Percentiles rank a stretch among this genome's conserved stretches.
Evolutionary conservation across 2,329 filamentous ascomycete genomes (phyloP).

Genomic region (Neopestalotiopsis clavispora): DNA sequence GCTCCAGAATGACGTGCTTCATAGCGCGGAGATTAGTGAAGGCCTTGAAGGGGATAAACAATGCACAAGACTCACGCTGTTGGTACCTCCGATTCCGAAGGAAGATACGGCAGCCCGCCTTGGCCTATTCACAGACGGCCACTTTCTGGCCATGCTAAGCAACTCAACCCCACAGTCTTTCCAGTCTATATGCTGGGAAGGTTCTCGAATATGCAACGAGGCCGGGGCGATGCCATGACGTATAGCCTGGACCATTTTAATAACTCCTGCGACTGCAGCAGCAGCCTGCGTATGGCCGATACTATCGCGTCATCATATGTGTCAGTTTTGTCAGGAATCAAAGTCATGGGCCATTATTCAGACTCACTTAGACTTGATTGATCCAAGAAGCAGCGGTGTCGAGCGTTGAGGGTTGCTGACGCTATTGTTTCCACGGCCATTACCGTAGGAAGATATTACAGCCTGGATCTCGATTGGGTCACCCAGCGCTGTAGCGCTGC

Average conservation of each 20-base stretch:
- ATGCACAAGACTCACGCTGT: background rate
- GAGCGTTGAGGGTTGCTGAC: background rate
- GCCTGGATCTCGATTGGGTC: constrained; percentile 16
- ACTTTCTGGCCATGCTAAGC: constrained; percentile 2
- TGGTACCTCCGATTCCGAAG: constrained; percentile 11
- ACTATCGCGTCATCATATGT: too few species aligned
- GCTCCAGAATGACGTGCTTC: constrained; percentile 12
- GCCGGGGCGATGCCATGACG: constrained; percentile 6
- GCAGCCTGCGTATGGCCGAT: constrained; percentile 41
- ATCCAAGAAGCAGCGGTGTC: constrained; percentile 29
- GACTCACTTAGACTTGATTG: constrained; percentile 35
- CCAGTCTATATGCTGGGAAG: constrained; percentile 2
- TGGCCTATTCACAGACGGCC: background rate
- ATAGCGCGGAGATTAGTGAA: background rate
- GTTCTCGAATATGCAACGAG: constrained; percentile 10
- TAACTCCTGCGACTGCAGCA: constrained; percentile 35
- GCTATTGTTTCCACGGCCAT: background rate
- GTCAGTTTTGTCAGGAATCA: too few species aligned
- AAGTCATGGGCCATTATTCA: too few species aligned
- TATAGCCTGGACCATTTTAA: constrained; percentile 36
- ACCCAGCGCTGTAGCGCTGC: constrained; percentile 32
- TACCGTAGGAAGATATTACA: background rate
- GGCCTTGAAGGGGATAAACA: too few species aligned
- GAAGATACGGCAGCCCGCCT: constrained; percentile 7
- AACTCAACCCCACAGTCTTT: constrained; percentile 8